Base-by-base conservation (phyloP, 2,329 filamentous ascomycete species). In the Chrysoporthe cubensis region DNA sequence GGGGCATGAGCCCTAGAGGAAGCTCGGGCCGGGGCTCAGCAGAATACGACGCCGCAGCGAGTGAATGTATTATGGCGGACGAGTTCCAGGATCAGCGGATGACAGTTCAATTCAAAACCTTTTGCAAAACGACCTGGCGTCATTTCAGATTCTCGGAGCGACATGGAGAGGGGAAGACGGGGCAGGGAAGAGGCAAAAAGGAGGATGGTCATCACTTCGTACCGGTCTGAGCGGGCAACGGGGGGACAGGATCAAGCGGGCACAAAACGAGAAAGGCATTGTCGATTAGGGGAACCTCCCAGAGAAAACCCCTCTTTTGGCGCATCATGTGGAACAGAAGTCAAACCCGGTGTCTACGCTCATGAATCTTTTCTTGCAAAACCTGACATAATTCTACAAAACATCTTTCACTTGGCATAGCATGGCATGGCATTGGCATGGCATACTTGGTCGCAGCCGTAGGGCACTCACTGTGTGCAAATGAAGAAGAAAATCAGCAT, bases 181-280 rank as follows among this genome's bases (percentile, higher is more conserved):
- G 42, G n/a, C 11, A 21, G 21, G 4, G 21, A 26, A 13, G n/a
- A 1, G 8, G 5, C 6, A 18, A 40, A 48, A 50, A 37, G 3
- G 44, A 44, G 14, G 5, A 34, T 21, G 52, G 52, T 48, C 44
- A 59, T 59, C 9, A 52, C 42, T 62, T 21, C 43, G 14, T 48
- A 26, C 37, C 34, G 40, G 58, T 56, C 18, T 60, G 64, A 44
- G 52, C 60, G 46, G 58, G 50, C 42, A 54, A 60, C 56, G 40
- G 44, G 54, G 21, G 58, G 37, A 43, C 61, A 46, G 54, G 42
- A 64, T n/a, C 37, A 56, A n/a, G 44, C 40, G 18, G 63, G 26
- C 11, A 67, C 62, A 65, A 64, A 64, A 65, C 37, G 52, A 56
- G 50, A 66, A 68, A 58, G 63, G 63, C 66, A 68, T 68, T 40